A percentile compares a stretch with the other conserved stretches of the same genome.
Evolutionary conservation across 1,139 yeast species (phyloP).

Genomic region (Suhomyces coccinellae): DNA sequence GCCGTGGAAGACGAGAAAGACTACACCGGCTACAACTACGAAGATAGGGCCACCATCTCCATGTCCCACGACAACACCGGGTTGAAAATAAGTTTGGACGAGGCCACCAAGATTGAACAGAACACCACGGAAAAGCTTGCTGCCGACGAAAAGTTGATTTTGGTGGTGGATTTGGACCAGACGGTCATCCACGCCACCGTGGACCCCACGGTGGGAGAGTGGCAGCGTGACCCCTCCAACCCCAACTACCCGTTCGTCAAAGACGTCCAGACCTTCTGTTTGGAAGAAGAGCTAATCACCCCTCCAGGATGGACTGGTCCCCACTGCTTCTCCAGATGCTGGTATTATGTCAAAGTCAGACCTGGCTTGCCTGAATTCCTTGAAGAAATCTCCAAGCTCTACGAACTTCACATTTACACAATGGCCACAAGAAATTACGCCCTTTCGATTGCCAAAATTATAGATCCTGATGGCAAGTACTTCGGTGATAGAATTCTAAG

Average conservation of each 20-base stretch:
- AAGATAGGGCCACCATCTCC: constrained; percentile 78
- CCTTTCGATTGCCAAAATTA: constrained; percentile 80
- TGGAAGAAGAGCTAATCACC: constrained; percentile 70
- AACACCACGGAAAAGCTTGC: constrained; percentile 62
- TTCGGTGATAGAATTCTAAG: constrained; percentile 91
- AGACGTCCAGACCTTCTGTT: constrained; percentile 73
- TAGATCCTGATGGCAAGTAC: constrained; percentile 83
- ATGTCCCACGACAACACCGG: constrained; percentile 93
- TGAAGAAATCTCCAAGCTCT: constrained; percentile 57
- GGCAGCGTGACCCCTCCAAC: constrained; percentile 84
- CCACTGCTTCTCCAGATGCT: constrained; percentile 60
- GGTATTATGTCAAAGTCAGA: constrained; percentile 90
- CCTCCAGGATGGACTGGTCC: constrained; percentile 64
- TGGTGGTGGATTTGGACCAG: constrained; percentile 96
- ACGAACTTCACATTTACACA: constrained; percentile 93
- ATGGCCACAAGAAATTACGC: constrained; percentile 99
- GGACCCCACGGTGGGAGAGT: constrained; percentile 94
- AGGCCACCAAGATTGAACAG: constrained; percentile 83
- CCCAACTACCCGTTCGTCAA: constrained; percentile 84
- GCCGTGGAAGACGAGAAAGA: constrained; percentile 81
- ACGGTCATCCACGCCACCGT: constrained; percentile 98
- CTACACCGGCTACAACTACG: constrained; percentile 70
- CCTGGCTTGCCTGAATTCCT: constrained; percentile 83
- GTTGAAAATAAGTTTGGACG: constrained; percentile 76
- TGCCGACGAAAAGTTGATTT: constrained; percentile 66